Conservation (phyloP, 2,329 filamentous ascomycete genomes). For the Dactylellina drechsleri region DNA sequence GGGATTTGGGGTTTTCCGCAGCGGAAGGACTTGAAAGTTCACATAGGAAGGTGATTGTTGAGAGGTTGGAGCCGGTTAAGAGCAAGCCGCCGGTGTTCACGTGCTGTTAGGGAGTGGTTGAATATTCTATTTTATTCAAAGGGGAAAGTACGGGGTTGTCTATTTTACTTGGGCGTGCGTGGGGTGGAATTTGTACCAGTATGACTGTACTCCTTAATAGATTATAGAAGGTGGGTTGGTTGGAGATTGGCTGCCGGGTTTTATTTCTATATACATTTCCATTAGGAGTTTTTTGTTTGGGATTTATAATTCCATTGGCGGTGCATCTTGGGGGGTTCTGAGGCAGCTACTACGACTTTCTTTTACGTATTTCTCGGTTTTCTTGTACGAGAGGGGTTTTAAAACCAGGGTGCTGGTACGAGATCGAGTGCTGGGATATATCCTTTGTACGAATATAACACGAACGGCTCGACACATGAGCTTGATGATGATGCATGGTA, state of each 20-base stretch:
- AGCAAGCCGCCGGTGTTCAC: slow-evolving; percentile 95
- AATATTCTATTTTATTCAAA: too few relatives aligned
- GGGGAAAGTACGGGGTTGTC: too few relatives aligned
- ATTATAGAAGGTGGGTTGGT: slow-evolving; percentile 27
- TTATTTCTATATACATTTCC: neutral
- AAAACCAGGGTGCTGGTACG: too few relatives aligned
- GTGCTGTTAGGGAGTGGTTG: slow-evolving; percentile 75
- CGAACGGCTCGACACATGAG: neutral
- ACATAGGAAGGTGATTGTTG: slow-evolving; percentile 93
- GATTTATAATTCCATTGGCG: slow-evolving; percentile 16
- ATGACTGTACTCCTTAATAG: slow-evolving; percentile 9
- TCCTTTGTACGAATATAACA: too few relatives aligned
- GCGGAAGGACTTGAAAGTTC: slow-evolving; percentile 93
- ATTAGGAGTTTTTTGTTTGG: neutral
- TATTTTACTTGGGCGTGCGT: neutral
- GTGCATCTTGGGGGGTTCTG: neutral
- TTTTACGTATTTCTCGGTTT: too few relatives aligned
- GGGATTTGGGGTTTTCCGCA: slow-evolving; percentile 92
- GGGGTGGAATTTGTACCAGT: slow-evolving; percentile 33
- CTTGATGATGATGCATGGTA: too few relatives aligned
- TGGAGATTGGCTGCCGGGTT: neutral
- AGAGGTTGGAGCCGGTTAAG: slow-evolving; percentile 94
- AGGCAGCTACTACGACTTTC: slow-evolving; percentile 1
- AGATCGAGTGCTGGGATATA: too few relatives aligned
- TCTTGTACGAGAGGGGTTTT: too few relatives aligned